Conservation (phyloP, 768 basidiomycete genomes). For the Tylopilus cervinicoccineus region DNA sequence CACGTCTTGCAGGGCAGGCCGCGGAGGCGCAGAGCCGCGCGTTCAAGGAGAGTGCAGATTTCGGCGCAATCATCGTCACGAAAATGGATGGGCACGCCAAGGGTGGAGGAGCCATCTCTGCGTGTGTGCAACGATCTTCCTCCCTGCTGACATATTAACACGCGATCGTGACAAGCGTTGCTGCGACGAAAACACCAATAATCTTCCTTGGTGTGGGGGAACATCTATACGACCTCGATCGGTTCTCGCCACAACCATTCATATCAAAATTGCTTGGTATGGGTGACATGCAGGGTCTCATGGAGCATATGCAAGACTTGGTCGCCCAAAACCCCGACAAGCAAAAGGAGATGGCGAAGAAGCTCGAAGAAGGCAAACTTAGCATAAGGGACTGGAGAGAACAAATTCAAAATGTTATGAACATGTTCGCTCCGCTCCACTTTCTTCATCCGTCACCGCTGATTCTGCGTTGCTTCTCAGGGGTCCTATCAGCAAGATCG, state of each 20-base stretch:
- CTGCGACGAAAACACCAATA: slow-evolving; percentile 97
- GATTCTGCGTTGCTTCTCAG: slow-evolving; percentile 37
- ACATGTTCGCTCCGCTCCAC: slow-evolving; percentile 61
- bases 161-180: slow-evolving; percentile 59
- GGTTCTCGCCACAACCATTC: slow-evolving; percentile 94
- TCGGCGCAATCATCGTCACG: slow-evolving; percentile 98
- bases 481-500: slow-evolving; percentile 99
- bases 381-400: slow-evolving; percentile 98
- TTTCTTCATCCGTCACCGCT: slow-evolving; percentile 1
- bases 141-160: slow-evolving; percentile 5
- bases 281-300: slow-evolving; percentile 94
- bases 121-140: slow-evolving; percentile 51
- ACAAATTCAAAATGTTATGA: slow-evolving; percentile 96
- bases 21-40: slow-evolving; percentile 95
- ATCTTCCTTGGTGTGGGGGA: slow-evolving; percentile 98
- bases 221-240: slow-evolving; percentile 94
- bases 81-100: slow-evolving; percentile 99
- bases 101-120: slow-evolving; percentile 98
- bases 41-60: slow-evolving; percentile 97
- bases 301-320: slow-evolving; percentile 98
- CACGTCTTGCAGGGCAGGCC: slow-evolving; percentile 69
- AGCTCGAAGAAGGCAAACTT: slow-evolving; percentile 94
- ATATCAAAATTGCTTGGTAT: slow-evolving; percentile 94
- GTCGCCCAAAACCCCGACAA: slow-evolving; percentile 92
- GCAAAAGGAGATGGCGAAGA: slow-evolving; percentile 97